Conservation (phyloP, 306 rosid species). For the Parietaria judaica region DNA sequence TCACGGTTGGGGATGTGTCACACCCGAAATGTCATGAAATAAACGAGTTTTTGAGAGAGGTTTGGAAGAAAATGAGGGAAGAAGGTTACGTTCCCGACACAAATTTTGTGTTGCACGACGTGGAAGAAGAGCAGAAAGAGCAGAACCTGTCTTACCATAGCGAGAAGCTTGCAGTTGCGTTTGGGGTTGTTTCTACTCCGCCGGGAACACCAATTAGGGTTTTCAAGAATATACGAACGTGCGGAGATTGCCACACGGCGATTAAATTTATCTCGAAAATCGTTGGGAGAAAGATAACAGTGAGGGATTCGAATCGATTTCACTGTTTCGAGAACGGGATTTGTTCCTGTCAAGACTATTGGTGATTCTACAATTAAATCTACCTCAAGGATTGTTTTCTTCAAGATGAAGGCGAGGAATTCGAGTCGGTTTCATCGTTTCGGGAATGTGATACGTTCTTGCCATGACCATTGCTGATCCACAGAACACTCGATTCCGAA, state of each 20-base stretch:
- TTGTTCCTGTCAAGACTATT: slow-evolving; percentile 11
- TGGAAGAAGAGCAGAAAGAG: slow-evolving; percentile 15
- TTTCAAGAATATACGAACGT: slow-evolving; percentile 9
- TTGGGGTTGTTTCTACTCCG: slow-evolving; percentile 6
- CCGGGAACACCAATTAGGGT: slow-evolving; percentile 9
- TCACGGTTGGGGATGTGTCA: not conserved
- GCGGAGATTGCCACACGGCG: slow-evolving; percentile 9
- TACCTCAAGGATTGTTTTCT: too few species aligned
- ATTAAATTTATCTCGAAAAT: slow-evolving; percentile 10
- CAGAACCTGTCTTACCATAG: slow-evolving; percentile 9
- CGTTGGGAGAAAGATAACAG: not conserved
- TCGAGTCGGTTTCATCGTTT: too few species aligned
- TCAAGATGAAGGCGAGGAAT: too few species aligned
- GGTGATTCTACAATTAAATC: not conserved
- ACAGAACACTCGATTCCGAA: too few species aligned
- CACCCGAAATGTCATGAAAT: slow-evolving; percentile 4
- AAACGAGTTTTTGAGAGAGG: not conserved
- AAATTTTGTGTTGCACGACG: slow-evolving; percentile 1
- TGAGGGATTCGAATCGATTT: slow-evolving; percentile 12
- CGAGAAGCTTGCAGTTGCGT: slow-evolving; percentile 13
- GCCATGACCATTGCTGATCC: too few species aligned
- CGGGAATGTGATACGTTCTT: too few species aligned
- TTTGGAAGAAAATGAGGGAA: slow-evolving; percentile 8
- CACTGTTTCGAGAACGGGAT: slow-evolving; percentile 12
- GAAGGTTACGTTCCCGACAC: slow-evolving; percentile 9